Evolutionary conservation across 495 filamentous ascomycete genomes (phyloP).

Genomic region (Neurospora sp.): DNA sequence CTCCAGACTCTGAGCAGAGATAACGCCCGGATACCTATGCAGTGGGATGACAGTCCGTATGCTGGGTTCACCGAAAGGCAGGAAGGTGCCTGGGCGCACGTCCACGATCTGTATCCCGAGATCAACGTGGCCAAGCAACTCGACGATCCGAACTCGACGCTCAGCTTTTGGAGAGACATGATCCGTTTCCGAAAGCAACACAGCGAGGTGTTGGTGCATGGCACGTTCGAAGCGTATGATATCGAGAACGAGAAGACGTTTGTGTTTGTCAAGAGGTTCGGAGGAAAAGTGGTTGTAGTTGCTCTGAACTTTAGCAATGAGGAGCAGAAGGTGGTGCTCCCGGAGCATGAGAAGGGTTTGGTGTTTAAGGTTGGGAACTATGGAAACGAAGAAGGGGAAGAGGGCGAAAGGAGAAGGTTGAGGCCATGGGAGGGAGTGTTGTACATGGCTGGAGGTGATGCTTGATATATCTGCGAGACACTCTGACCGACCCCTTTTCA

Average conservation of each 20-base stretch:
- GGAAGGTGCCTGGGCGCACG: conserved; percentile 43
- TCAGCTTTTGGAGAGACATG: conserved; percentile 38
- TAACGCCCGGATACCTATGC: conserved; percentile 49
- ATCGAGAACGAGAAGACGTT: conserved; percentile 30
- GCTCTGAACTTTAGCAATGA: conserved; percentile 24
- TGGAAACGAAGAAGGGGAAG: conserved; percentile 7
- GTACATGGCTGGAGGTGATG: conserved; percentile 11
- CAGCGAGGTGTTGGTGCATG: conserved; percentile 36
- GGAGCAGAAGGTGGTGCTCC: conserved; percentile 16
- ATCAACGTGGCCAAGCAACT: conserved; percentile 43
- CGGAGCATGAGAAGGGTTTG: conserved; percentile 6
- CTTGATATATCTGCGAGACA: neutral
- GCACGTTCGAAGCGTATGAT: conserved; percentile 33
- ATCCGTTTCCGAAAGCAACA: conserved; percentile 31
- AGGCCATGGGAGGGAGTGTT: conserved; percentile 22
- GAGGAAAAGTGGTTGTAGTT: conserved; percentile 14
- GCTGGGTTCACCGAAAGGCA: conserved; percentile 18
- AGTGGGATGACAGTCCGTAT: conserved; percentile 40
- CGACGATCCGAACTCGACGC: conserved; percentile 25
- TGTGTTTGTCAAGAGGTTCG: conserved; percentile 31
- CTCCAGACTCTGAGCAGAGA: conserved; percentile 48
- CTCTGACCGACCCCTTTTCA: neutral
- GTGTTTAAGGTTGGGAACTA: conserved; percentile 18
- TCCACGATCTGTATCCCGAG: conserved; percentile 41
- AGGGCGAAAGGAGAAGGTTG: conserved; percentile 6